Evolutionary conservation across 108 stramenopile species (phyloP), one percentile per base, ranked within the genome.

Genomic region (Licmophora abbreviata): DNA sequence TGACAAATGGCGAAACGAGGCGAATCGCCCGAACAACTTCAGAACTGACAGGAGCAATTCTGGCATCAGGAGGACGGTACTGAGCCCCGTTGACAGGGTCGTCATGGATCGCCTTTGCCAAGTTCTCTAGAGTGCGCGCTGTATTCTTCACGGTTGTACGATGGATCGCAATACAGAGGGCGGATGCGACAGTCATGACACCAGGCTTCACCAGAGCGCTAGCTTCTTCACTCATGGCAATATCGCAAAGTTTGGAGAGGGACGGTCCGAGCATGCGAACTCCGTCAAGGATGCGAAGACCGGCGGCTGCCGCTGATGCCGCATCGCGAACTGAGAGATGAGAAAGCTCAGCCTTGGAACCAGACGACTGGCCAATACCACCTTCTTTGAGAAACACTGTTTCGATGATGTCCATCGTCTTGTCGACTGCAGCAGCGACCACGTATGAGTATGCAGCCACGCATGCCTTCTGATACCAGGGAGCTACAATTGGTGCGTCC

Each of bases 181-280:
- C 76, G 9, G 88, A 72, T 5, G 88, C 88, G 34, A 91, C 57
- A 30, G 79, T 82, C 17, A 65, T 45, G 4, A 17, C 26, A 18
- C 58, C 59, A n/a, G n/a, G n/a, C n/a, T n/a, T n/a, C n/a, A n/a
- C n/a, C n/a, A n/a, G n/a, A n/a, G n/a, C n/a, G n/a, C n/a, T n/a
- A 22, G 56, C 38, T 27, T 70, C 69, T 46, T 65, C 55, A n/a
- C 30, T 52, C 15, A 74, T 34, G 10, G 52, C 51, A 62, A 85
- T 69, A 47, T 91, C 88, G 47, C 88, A 84, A 0, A 91, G 68
- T 53, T 85, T 90, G 4, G 88, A 80, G 10, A 91, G 42, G n/a
- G 88, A 86, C 0, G 88, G 88, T 5, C 88, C 88, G 15, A 91
- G 59, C 84, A 91, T 91, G 29, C 88, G 71, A 7, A 91, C 88